Base-by-base conservation (phyloP, 2,329 filamentous ascomycete genomes). In the Calonectria ilicicola region DNA sequence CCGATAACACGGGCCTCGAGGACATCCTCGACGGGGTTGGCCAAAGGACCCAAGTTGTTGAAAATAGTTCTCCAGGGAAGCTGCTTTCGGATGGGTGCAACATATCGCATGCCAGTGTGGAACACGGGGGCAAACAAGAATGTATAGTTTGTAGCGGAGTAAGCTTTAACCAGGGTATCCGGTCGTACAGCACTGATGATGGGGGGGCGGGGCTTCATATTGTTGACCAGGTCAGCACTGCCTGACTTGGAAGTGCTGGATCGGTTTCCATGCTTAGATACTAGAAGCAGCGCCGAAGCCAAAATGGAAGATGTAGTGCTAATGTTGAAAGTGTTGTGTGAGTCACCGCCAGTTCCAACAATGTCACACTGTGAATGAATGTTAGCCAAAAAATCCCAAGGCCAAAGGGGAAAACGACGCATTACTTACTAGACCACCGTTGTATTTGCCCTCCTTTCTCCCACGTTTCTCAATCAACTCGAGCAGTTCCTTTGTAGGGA, bases 321-420 rank as follows among this genome's bases (percentile, higher is more conserved):
- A 82, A 99, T 96, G 84, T 99, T 99, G 91, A 98, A 99, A 40
- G 97, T 99, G 84, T 98, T 95, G 88, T 98, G 96, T 23, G 94
- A 93, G 86, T 99, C 97, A 81, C 97, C 97, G 77, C 97, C 97
- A 9, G 97, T 99, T 78, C 97, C 97, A 71, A 99, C 97, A 82
- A 99, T 98, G 84, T 99, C 97, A 83, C 96, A 92, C 87, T 91
- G 63, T 44, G 9, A 56, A 27, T 44, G 9, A 56, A 27, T 12
- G 38, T 80, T 49, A 80, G 66, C 49, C 64, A 32, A 23, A 32
- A 23, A 26, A 10, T 27, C 27, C 26, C 27, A 60, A 46, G 46
- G n/a, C 53, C 5, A 19, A 23, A 19, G 29, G 56, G 56, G 27
- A 35, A 42, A 15, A 23, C n/a, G 32, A n/a, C 29, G 12, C 17